A percentile compares a stretch with the other conserved stretches of the same genome.
Conservation (phyloP, 352 stramenopile species). For the Pythium brassicae region DNA sequence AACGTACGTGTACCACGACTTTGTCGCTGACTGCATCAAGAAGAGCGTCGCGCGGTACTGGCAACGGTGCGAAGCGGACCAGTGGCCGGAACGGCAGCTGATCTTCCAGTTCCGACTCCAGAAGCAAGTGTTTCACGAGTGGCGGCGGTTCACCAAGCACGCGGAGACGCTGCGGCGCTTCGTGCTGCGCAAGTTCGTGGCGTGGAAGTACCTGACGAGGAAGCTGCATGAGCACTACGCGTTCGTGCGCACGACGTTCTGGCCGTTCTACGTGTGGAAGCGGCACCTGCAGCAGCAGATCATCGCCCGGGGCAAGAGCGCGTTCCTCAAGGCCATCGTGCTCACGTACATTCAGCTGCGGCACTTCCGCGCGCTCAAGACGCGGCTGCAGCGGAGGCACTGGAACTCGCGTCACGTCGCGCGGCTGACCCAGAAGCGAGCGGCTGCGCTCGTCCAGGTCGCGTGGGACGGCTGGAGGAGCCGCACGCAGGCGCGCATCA, state of each 20-base stretch:
- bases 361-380: constrained; percentile 46
- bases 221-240: constrained; percentile 44
- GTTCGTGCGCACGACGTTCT: constrained; percentile 65
- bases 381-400: constrained; percentile 22
- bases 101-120: constrained; percentile 58
- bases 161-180: constrained; percentile 26
- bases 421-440: constrained; percentile 23
- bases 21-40: constrained; percentile 47
- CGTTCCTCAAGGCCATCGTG: constrained; percentile 52
- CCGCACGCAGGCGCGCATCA: constrained; percentile 9
- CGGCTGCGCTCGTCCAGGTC: constrained; percentile 8
- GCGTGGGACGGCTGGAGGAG: constrained; percentile 37
- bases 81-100: constrained; percentile 54
- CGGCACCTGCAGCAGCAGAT: constrained; percentile 65
- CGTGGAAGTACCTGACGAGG: constrained; percentile 51
- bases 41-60: constrained; percentile 34
- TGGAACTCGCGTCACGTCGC: constrained; percentile 27
- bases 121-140: constrained; percentile 47
- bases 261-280: constrained; percentile 82
- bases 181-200: constrained; percentile 57
- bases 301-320: constrained; percentile 51
- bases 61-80: constrained; percentile 31
- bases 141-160: constrained; percentile 41
- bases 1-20: constrained; percentile 57
- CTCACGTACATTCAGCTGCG: constrained; percentile 52